Evolutionary conservation across 441 rosid species (phyloP), one percentile per base, ranked within the genome.

Genomic region (Rhodomyrtus psidioides): DNA sequence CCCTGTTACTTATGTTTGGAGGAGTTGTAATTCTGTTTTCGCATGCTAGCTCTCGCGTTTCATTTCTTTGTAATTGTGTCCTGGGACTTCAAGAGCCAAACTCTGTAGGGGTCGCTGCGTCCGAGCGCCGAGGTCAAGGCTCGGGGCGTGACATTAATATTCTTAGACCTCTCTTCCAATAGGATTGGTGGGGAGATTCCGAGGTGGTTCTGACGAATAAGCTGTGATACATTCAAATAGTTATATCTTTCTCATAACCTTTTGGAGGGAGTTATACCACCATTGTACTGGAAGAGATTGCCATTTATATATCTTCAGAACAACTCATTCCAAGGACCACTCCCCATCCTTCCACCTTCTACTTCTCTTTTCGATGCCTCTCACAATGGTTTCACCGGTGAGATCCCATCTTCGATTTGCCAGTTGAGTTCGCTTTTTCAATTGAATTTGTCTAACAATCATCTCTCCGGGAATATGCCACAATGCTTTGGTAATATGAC

Each of bases 401-500:
- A 65, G 1, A 65, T 65, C 26, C 46, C 76, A 26, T 65, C 1
- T 42, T 65, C 49, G 1, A 34, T 65, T 65, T 65, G 76, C 6
- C 76, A 34, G 1, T 65, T 42, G 8, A 65, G 15, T 2, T 65
- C 76, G 19, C 76, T 65, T 2, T 0, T 2, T 0, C 12, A 5
- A 5, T 34, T 65, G 19, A 9, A 21, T 65, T 65, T 65, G 76
- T 65, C 76, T 65, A 65, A 19, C 26, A 65, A 65, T 65, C 19
- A 65, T 34, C 26, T 65, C 0, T 65, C 15, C 12, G 2, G 76
- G 0, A 34, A 9, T 9, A 34, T 34, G 4, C 76, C 49, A 34
- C n/a, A 7, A 34, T 34, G 76, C 19, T 65, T 65, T 34, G 5
- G 24, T 34, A 0, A 0, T 2, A 34, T 65, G 39, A 0, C 0